Evolutionary conservation across 2,329 filamentous ascomycete genomes (phyloP).

Genomic region (Westerdykella ornata): DNA sequence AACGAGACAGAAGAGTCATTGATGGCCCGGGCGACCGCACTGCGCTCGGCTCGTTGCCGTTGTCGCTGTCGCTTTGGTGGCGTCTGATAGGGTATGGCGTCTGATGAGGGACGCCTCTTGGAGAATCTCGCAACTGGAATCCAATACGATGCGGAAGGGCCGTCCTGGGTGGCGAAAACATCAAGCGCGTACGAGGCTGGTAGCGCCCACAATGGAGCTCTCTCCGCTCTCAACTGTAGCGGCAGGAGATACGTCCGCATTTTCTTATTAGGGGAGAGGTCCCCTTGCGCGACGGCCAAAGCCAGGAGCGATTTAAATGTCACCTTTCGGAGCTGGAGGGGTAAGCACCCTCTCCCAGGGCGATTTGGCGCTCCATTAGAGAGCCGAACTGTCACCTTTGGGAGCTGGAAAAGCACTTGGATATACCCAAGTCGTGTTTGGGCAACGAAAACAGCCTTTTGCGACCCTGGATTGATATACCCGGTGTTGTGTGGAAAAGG

Average conservation of each 20-base stretch:
- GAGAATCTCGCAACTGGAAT: slow-evolving; percentile 61
- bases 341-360: slow-evolving; percentile 55
- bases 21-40: slow-evolving; percentile 5
- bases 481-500: no score
- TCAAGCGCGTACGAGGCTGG: slow-evolving; percentile 77
- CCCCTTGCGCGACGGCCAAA: slow-evolving; percentile 28
- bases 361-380: slow-evolving; percentile 49
- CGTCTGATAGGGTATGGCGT: no score
- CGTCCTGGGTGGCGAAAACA: slow-evolving; percentile 69
- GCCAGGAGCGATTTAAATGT: no score
- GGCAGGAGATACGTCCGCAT: slow-evolving; percentile 62
- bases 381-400: no score
- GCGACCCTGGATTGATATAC: no score
- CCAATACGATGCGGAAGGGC: slow-evolving; percentile 60
- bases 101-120: slow-evolving; percentile 57
- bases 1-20: slow-evolving; percentile 25
- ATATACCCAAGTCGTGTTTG: no score
- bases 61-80: no score
- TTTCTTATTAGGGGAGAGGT: slow-evolving; percentile 37
- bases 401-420: no score
- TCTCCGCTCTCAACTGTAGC: slow-evolving; percentile 66
- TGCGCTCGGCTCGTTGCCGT: no score
- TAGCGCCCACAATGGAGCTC: slow-evolving; percentile 71
- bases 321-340: no score
- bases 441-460: no score